Evolutionary conservation across 2,329 filamentous ascomycete genomes (phyloP).

Genomic region (Cercospora brassicicola): DNA sequence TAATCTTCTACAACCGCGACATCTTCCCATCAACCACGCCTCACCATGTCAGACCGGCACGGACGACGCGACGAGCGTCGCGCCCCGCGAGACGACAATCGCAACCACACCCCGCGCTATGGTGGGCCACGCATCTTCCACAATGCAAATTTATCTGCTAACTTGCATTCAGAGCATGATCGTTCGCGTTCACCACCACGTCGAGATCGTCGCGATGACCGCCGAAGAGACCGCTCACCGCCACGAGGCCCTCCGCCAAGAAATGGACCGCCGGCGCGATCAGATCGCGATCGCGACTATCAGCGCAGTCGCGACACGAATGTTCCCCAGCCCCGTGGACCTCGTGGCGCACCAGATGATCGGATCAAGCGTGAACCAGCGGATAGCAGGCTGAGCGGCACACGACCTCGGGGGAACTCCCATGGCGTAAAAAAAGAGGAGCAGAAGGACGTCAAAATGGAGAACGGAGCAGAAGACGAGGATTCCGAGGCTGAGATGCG

Average conservation of each 20-base stretch:
- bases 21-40: slow-evolving; percentile 14
- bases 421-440: slow-evolving; percentile 12
- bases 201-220: slow-evolving; percentile 35
- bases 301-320: slow-evolving; percentile 20
- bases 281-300: slow-evolving; percentile 28
- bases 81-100: slow-evolving; percentile 29
- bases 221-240: slow-evolving; percentile 17
- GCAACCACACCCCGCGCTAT: slow-evolving; percentile 32
- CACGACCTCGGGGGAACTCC: slow-evolving; percentile 5
- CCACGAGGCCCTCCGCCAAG: background rate
- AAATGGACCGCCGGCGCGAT: slow-evolving; percentile 23
- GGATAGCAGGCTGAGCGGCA: slow-evolving; percentile 9
- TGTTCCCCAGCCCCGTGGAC: slow-evolving; percentile 9
- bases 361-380: slow-evolving; percentile 15
- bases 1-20: background rate
- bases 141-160: slow-evolving; percentile 11
- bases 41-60: slow-evolving; percentile 29
- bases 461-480: slow-evolving; percentile 43
- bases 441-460: slow-evolving; percentile 27
- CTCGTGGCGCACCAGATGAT: slow-evolving; percentile 20
- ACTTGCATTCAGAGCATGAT: slow-evolving; percentile 30
- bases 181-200: slow-evolving; percentile 36
- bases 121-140: slow-evolving; percentile 20
- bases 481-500: slow-evolving; percentile 72
- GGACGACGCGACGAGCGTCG: slow-evolving; percentile 30